Percentiles rank a stretch among this genome's conserved stretches.
These are phyloP conservation scores for Pterocarpus santalinus DNA, from an alignment of 306 rosid genomes.

Conservation along the genomic window DNA sequence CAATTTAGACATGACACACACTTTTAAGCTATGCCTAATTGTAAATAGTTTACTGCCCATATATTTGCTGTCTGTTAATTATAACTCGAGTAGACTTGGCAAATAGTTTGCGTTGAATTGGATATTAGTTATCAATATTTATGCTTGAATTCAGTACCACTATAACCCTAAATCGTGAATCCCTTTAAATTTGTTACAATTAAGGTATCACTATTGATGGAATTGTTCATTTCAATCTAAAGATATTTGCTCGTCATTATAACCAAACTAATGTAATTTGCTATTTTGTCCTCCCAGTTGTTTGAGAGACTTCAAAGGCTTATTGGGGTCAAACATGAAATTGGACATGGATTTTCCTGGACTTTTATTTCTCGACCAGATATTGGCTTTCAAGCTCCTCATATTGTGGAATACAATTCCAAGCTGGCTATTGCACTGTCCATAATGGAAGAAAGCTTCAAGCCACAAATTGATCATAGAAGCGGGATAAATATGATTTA, in stretches of 20 bases:
- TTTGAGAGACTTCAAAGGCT: constrained; percentile 64
- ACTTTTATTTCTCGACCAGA: constrained; percentile 61
- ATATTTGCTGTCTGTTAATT: no score
- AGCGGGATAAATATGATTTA: constrained; percentile 70
- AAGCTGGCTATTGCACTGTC: constrained; percentile 75
- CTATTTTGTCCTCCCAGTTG: constrained; percentile 58
- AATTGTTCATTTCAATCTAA: neutral
- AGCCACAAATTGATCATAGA: constrained; percentile 65
- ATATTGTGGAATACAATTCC: constrained; percentile 60
- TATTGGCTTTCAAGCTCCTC: constrained; percentile 34
- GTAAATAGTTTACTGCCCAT: no score
- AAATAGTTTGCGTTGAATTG: neutral
- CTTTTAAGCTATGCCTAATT: no score
- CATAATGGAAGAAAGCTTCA: constrained; percentile 76
- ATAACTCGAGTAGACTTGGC: no score
- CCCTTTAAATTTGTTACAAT: neutral
- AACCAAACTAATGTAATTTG: constrained; percentile 15
- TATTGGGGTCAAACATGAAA: constrained; percentile 65
- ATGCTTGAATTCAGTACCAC: neutral
- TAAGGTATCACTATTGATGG: neutral
- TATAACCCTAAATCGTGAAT: neutral
- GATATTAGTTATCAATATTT: neutral
- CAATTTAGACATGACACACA: no score
- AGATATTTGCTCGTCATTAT: neutral
- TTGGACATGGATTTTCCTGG: constrained; percentile 76